A percentile compares a stretch with the other conserved stretches of the same genome.
Evolutionary conservation across 148 eudicot species (phyloP).

Genomic region (Vaccinium vitisidaea): DNA sequence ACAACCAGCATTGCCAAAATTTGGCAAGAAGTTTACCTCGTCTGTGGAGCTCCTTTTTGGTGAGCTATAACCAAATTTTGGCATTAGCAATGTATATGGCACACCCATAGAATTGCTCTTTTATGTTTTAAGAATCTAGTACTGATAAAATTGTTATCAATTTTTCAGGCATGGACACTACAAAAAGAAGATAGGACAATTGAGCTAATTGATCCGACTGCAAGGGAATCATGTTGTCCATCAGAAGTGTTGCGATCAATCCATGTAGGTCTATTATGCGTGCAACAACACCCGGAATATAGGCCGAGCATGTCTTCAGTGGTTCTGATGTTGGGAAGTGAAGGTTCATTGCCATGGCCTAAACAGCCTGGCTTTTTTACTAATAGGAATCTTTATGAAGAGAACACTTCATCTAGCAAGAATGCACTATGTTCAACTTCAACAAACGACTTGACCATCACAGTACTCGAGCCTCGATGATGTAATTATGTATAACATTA

Average conservation of each 20-base stretch:
- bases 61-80: background rate
- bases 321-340: background rate
- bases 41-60: background rate
- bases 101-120: background rate
- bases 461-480: background rate
- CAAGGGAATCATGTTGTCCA: background rate
- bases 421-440: background rate
- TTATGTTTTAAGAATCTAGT: background rate
- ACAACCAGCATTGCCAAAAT: background rate
- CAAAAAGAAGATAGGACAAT: slow-evolving; percentile 20
- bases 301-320: background rate
- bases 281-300: background rate
- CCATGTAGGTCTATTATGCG: slow-evolving; percentile 20
- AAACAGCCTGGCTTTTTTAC: background rate
- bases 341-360: background rate
- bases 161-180: slow-evolving; percentile 28
- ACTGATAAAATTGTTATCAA: background rate
- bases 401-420: background rate
- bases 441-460: background rate
- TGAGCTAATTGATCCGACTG: slow-evolving; percentile 14
- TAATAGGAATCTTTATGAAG: background rate
- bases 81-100: background rate
- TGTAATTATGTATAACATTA: background rate
- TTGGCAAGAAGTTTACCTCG: background rate
- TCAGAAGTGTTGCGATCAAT: slow-evolving; percentile 19